Base-by-base conservation (phyloP, 352 stramenopile genomes). In the Thalassiosira exigua region DNA sequence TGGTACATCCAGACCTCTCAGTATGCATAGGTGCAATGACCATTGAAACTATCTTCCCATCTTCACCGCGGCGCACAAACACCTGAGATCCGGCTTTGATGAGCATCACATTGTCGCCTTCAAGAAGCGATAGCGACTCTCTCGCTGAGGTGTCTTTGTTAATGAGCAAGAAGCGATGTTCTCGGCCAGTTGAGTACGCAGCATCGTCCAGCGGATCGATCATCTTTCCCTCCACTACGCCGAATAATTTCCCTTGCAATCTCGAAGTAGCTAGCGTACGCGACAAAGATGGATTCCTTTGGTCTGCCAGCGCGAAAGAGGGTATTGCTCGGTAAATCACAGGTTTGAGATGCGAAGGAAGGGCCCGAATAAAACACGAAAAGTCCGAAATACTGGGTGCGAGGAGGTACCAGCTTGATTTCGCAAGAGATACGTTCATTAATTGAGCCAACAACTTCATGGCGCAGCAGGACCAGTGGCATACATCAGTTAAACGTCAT, bases 361-460 rank as follows among this genome's bases (percentile, higher is more conserved):
- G 62, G 11, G 57, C 46, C 54, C 27, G 50, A 14, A 64, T 32
- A 48, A 82, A 68, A 24, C 69, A 51, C 50, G 69, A 41, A 22
- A 74, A 65, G n/a, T 44, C 41, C 1, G 58, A 73, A 24, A 77
- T 44, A 52, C 21, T 42, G 19, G 74, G 66, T 46, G 66, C 44
- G 29, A 73, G 9, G 50, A 70, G 73, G 51, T 70, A 82, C 74
- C 74, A 82, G 33, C 39, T 70, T 19, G 51, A 44, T 29, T 54
- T 74, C 19, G 14, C 26, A 44, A 78, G 30, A 22, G 44, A 7
- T 27, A 60, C 50, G 17, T 75, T 74, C 0, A 82, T 68, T 29
- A 42, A 57, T 17, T 59, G 58, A 57, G 59, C 48, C 30, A 82
- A 53, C n/a, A n/a, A n/a, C n/a, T n/a, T n/a, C n/a, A n/a, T n/a